Evolutionary conservation across 2,329 filamentous ascomycete species (phyloP), one percentile per base, ranked within the genome.

Genomic region (Aspergillus bombycis): DNA sequence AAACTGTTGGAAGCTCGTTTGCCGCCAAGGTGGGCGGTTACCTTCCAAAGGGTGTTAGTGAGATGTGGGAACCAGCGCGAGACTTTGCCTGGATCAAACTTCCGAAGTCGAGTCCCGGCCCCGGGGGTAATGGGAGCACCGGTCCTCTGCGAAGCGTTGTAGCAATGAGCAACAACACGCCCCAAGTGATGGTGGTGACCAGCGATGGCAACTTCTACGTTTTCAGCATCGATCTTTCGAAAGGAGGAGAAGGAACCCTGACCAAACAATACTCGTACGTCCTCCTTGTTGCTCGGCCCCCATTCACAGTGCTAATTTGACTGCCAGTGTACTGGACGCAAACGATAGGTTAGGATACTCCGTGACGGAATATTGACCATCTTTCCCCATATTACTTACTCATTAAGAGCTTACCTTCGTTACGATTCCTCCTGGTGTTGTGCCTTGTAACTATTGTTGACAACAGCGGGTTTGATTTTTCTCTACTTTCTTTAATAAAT

Each of bases 21-120:
- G 94, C 92, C 21, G 92, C 92, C 6, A 93, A 93, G 9, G 90
- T 97, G 36, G 94, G 94, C 5, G 93, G 92, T 0, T 99, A 99
- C 75, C 83, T 99, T 2, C 95, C 95, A 0, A 91, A 91, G 72
- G 94, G 94, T 1, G 93, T 99, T 5, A 94, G 94, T 1, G 94
- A 98, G 79, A 97, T 98, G 85, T 98, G 94, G 94, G 95, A 99
- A 73, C 95, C 95, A 0, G 83, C 91, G 64, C 88, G 95, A 60
- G 95, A 99, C 78, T 99, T 99, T 80, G 95, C 95, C 1, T 98
- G 92, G 84, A 94, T 98, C 74, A 96, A 95, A 76, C 87, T 99
- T 55, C 94, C 94, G 16, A 92, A 91, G 73, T 62, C 78, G 45
- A 71, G 81, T 71, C 72, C 76, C n/a, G 76, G 71, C 52, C 73